Base-by-base conservation (phyloP, 2,329 filamentous ascomycete species). In the Achaetomium macrosporum region DNA sequence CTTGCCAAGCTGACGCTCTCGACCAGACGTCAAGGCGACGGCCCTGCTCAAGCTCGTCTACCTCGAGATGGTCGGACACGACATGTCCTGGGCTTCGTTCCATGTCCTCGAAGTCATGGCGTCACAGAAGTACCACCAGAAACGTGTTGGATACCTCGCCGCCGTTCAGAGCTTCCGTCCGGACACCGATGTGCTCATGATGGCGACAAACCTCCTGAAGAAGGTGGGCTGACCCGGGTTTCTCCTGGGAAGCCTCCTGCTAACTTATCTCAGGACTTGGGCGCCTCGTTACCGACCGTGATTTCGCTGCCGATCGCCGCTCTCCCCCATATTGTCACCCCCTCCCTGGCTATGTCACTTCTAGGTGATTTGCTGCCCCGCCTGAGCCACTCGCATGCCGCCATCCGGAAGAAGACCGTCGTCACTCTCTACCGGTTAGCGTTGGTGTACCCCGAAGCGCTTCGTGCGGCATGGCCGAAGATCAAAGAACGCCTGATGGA, bases 11-110 rank as follows among this genome's bases (percentile, higher is more conserved):
- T 63, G 55, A 62, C 54, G 51, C 40, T 54, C 62, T 49, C 56
- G 36, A 50, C 44, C 54, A 89, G 91, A 97, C 73, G 81, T 96
- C 71, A 99, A 99, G 77, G 91, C 93, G 17, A 97, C 90, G 33
- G 93, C 93, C 42, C 79, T 99, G 50, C 76, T 99, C 65, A 99
- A 99, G 76, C 81, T 99, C 63, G 86, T 96, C 49, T 99, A 99
- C 69, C 82, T 99, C 60, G 93, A 99, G 69, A 99, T 99, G 93
- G 91, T 97, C 62, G 93, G 93, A 13, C 88, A 97, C 68, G 93
- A 97, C 71, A 99, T 99, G 93, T 96, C 92, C 3, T 99, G 93
- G 93, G 93, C 93, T 4, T 91, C 91, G 12, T 99, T 99, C 73
- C 89, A 99, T 69, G 92, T 97, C 48, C 84, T 99, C 44, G 93